Evolutionary conservation across 768 basidiomycete genomes (phyloP), one percentile per base, ranked within the genome.

Genomic region (Lentinula raphanica): DNA sequence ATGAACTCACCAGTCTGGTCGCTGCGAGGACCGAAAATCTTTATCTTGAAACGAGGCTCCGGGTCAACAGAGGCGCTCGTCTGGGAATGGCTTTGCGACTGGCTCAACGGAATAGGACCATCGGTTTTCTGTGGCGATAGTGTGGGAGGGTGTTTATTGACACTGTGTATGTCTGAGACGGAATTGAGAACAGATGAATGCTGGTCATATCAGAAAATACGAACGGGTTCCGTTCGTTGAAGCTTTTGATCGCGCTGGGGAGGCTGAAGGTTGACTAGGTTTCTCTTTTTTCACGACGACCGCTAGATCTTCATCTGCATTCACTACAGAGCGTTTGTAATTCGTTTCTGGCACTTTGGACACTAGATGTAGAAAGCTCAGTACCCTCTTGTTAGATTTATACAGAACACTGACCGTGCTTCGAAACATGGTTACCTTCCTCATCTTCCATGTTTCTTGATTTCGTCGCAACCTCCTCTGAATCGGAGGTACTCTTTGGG

Each of bases 1-100:
- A 57, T 57, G 13, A 57, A 57, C 46, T 57, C 56, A 11, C 45
- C 56, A 35, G 48, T 27, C 19, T 27, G 29, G 17, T 25, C n/a
- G n/a, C n/a, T 17, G 25, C 32, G 31, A 17, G 46, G 56, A 32
- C 56, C 56, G 15, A 21, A 42, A n/a, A 57, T 57, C 15, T n/a
- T 29, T 11, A 57, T 40, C 19, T 36, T 48, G 32, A 57, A 57
- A 2, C 56, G 28, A n/a, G 36, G 40, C 15, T 57, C 56, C 13
- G 23, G 5, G 12, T 40, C 53, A 15, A 25, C 39, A 27, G 46
- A 48, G 23, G 25, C 17, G 12, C 21, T 8, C 8, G 25, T 28
- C 27, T 48, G 46, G 3, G 42, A 21, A 21, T 44, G 42, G 7
- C 19, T 44, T 44, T 44, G 42, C 7, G 42, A 23, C 9, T 44